A percentile compares a stretch with the other conserved stretches of the same genome.
These are phyloP conservation scores for Diplodia sapinea DNA, from an alignment of 2,329 filamentous ascomycete genomes.

Conservation along the genomic window DNA sequence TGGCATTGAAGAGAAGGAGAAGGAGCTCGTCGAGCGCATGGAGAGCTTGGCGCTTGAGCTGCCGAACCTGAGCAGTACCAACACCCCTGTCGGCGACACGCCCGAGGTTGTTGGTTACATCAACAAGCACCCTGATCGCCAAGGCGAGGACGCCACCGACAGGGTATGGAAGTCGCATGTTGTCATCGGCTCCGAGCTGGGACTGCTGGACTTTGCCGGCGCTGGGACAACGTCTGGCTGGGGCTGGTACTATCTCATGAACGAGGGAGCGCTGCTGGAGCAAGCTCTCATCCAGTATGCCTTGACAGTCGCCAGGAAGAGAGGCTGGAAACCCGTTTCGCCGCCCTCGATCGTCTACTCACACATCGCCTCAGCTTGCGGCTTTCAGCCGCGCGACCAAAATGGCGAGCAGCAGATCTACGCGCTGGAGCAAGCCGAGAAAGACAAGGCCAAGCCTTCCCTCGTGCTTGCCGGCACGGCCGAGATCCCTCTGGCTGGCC, in stretches of 20 bases:
- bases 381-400: conserved; percentile 90
- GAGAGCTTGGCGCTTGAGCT: conserved; percentile 75
- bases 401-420: conserved; percentile 94
- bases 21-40: conserved; percentile 68
- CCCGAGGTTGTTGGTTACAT: conserved; percentile 75
- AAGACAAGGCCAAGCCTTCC: conserved; percentile 67
- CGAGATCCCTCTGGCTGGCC: conserved; percentile 91
- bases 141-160: conserved; percentile 42
- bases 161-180: conserved; percentile 75
- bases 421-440: conserved; percentile 69
- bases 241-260: conserved; percentile 97
- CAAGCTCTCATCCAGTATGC: conserved; percentile 91
- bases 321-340: conserved; percentile 79
- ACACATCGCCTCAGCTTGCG: conserved; percentile 88
- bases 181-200: conserved; percentile 83
- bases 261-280: conserved; percentile 90
- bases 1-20: conserved; percentile 66
- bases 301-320: conserved; percentile 70
- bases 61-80: conserved; percentile 81
- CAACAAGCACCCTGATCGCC: conserved; percentile 67
- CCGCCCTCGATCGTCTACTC: conserved; percentile 91
- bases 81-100: conserved; percentile 74
- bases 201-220: conserved; percentile 85
- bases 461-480: conserved; percentile 85
- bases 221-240: conserved; percentile 86